These are phyloP conservation scores for Azolla pinnata DNA, from an alignment of 75 land plant genomes.

Conservation along the genomic window DNA sequence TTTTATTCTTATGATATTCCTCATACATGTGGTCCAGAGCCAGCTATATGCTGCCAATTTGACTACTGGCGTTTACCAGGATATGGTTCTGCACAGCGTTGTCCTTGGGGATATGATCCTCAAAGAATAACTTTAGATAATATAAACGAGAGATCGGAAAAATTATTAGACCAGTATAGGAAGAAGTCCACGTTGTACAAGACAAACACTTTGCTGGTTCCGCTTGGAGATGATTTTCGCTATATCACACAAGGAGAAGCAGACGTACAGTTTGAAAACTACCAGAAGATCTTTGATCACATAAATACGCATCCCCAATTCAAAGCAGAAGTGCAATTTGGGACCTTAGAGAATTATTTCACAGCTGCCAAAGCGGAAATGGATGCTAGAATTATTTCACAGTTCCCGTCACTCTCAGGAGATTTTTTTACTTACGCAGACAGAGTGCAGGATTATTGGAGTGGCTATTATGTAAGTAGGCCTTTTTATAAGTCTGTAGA, in stretches of 20 bases:
- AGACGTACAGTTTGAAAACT: conserved; percentile 80
- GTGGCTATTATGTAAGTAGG: conserved; percentile 96
- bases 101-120: conserved; percentile 84
- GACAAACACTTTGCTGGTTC: conserved; percentile 81
- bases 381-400: conserved; percentile 45
- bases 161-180: conserved; percentile 76
- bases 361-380: conserved; percentile 62
- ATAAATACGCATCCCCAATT: conserved; percentile 61
- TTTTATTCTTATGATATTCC: conserved; percentile 97
- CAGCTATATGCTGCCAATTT: conserved; percentile 98
- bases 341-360: conserved; percentile 89
- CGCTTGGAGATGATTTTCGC: conserved; percentile 95
- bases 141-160: conserved; percentile 71
- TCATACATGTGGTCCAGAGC: conserved; percentile 98
- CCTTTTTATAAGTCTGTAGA: conserved; percentile 98
- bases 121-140: conserved; percentile 52
- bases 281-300: conserved; percentile 80
- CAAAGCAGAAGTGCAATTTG: conserved; percentile 78
- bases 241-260: conserved; percentile 72
- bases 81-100: conserved; percentile 44
- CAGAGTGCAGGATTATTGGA: conserved; percentile 89
- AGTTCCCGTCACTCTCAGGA: conserved; percentile 87
- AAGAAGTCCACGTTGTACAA: conserved; percentile 86
- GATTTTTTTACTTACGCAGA: conserved; percentile 99
- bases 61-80: conserved; percentile 78